Base-by-base conservation (phyloP, 768 basidiomycete species). In the Russula olivacea region DNA sequence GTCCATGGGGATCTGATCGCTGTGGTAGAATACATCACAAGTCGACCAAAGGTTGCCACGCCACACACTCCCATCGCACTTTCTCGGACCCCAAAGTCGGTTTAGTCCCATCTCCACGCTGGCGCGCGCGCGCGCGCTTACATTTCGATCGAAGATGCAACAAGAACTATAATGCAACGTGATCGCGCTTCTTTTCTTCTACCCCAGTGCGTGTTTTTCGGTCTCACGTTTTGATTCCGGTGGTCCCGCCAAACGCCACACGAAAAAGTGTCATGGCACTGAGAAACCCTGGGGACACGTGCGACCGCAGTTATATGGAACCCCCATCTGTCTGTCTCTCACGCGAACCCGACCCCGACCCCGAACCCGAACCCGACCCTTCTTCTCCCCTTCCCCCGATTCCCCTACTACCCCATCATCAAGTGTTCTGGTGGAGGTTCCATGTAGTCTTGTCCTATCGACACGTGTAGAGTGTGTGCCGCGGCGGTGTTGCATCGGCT, bases 401-500 rank as follows among this genome's bases (percentile, higher is more conserved):
- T 30, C 25, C 15, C 59, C 30, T 23, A 25, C 8, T 6, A 1
- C 10, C 25, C 58, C 54, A 14, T 49, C 30, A 32, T 51, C 49
- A 28, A 25, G 25, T 50, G 9, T n/a, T 21, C 41, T 28, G 54
- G 54, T 14, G 21, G 15, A 36, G 23, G 5, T 3, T 9, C 40
- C 54, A 40, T 38, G 54, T 55, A 38, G 11, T 21, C 54, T 10
- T 19, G 54, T 28, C 8, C 36, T 21, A 11, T 21, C 50, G 54
- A 55, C 60, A 61, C 60, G 60, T 61, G 60, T 61, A 15, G 32
- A 21, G 30, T 34, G 52, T 40, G 52, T 4, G 21, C 15, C 48
- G 45, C 50, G 43, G 57, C 45, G 57, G 61, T 54, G 45, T 47
- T 53, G 36, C 25, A 32, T 59, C 62, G 51, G 41, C 41, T 58